Conservation (phyloP, 306 rosid genomes). For the Alnus rubra region DNA sequence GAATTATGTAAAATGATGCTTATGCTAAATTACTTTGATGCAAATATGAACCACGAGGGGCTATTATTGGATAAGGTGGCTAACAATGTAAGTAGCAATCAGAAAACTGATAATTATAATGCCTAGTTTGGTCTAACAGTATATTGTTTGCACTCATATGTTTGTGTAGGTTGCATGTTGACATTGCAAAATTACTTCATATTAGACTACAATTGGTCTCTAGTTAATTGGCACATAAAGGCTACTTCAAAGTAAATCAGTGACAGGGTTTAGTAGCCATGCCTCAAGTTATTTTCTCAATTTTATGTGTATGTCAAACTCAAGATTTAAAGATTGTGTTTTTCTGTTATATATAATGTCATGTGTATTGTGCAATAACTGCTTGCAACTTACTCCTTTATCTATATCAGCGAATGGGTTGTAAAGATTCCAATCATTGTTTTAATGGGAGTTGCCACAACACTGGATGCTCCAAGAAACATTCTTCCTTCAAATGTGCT, state of each 20-base stretch:
- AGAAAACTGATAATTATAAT: neutral
- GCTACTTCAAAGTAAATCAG: too few species aligned
- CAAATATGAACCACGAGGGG: neutral
- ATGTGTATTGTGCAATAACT: slow-evolving; percentile 2
- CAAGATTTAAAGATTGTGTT: neutral
- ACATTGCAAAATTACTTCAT: too few species aligned
- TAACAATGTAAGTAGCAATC: neutral
- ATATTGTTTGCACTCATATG: too few species aligned
- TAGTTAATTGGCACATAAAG: too few species aligned
- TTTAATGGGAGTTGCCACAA: slow-evolving; percentile 85
- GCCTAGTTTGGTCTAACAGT: too few species aligned
- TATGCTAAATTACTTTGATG: too few species aligned
- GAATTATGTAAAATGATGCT: neutral
- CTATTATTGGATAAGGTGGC: neutral
- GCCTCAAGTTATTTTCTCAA: neutral
- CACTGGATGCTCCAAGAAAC: slow-evolving; percentile 69
- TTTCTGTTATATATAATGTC: neutral
- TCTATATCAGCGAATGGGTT: slow-evolving; percentile 78
- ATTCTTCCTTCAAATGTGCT: slow-evolving; percentile 73
- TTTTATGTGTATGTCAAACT: neutral
- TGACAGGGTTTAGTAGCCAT: neutral
- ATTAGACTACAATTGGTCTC: too few species aligned
- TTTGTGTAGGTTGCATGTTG: too few species aligned
- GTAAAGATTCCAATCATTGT: slow-evolving; percentile 76
- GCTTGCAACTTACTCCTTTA: slow-evolving; percentile 20